phyloP scores from a whole-genome alignment of 441 rosid genomes.

The Populus hybrid region DNA sequence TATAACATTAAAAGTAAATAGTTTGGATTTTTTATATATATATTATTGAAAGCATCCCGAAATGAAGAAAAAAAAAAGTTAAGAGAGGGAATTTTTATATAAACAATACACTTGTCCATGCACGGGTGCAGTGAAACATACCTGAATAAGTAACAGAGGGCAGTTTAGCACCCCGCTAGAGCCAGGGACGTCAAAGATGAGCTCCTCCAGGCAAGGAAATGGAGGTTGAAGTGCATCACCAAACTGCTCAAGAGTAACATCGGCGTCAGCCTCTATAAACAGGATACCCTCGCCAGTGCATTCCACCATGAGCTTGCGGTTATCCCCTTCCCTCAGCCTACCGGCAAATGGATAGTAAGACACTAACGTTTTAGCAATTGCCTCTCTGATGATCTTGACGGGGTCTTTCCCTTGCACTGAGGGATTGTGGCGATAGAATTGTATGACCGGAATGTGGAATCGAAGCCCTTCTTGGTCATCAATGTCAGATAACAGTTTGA shows the following conservation, averaged over 20 bases:
- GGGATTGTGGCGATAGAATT: conserved; percentile 19
- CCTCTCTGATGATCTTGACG: conserved; percentile 23
- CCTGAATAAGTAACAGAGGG: conserved; percentile 54
- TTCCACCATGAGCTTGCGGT: conserved; percentile 42
- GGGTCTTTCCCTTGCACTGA: conserved; percentile 36
- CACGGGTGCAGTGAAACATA: too few species aligned
- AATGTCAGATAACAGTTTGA: conserved; percentile 38
- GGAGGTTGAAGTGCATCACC: conserved; percentile 55
- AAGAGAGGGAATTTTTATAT: too few species aligned
- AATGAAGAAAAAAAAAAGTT: too few species aligned
- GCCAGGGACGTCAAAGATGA: conserved; percentile 42
- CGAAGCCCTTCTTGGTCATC: conserved; percentile 43
- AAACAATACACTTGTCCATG: too few species aligned
- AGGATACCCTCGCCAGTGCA: conserved; percentile 44
- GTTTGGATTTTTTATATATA: too few species aligned
- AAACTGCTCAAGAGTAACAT: conserved; percentile 33
- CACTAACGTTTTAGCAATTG: conserved; percentile 39
- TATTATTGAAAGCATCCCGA: too few species aligned
- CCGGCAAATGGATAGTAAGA: conserved; percentile 51
- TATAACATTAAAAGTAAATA: too few species aligned
- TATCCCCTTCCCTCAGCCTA: conserved; percentile 32
- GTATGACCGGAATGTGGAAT: conserved; percentile 28
- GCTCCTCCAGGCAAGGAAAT: conserved; percentile 51
- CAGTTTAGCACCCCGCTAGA: conserved; percentile 33
- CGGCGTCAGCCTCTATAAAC: conserved; percentile 47